phyloP scores from a whole-genome alignment of 2,329 filamentous ascomycete genomes.

The Talaromyces sp. region DNA sequence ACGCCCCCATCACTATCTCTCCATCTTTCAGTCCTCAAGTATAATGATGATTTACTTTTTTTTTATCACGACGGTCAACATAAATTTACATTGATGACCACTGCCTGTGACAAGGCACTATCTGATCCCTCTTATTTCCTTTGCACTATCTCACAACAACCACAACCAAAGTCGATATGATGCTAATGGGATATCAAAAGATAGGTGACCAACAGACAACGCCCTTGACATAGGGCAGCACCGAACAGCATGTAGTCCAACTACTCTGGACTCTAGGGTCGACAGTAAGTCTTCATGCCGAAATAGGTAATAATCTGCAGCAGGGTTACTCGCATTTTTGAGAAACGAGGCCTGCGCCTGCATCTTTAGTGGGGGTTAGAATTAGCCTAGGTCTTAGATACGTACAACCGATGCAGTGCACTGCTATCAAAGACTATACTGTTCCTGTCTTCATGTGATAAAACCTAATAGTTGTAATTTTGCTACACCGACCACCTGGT shows the following conservation, averaged over 20 bases:
- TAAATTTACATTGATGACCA: conserved; percentile 72
- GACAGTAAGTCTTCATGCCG: not conserved
- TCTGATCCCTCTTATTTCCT: conserved; percentile 21
- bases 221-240: too few species aligned
- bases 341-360: not conserved
- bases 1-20: not conserved
- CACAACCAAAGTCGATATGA: not conserved
- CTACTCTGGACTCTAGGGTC: not conserved
- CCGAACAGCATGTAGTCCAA: not conserved
- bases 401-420: not conserved
- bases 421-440: not conserved
- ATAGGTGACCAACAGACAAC: not conserved
- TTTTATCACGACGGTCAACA: conserved; percentile 84
- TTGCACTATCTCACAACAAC: not conserved
- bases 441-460: not conserved
- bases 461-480: not conserved
- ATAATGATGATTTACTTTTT: conserved; percentile 61
- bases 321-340: not conserved
- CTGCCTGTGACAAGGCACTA: conserved; percentile 67
- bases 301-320: not conserved
- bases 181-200: conserved; percentile 4
- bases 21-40: conserved; percentile 16
- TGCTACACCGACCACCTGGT: not conserved
- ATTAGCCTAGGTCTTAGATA: not conserved
- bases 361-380: not conserved